Evolutionary conservation across 2,329 filamentous ascomycete species (phyloP), one percentile per base, ranked within the genome.

Genomic region (Neodidymelliopsis sp.): DNA sequence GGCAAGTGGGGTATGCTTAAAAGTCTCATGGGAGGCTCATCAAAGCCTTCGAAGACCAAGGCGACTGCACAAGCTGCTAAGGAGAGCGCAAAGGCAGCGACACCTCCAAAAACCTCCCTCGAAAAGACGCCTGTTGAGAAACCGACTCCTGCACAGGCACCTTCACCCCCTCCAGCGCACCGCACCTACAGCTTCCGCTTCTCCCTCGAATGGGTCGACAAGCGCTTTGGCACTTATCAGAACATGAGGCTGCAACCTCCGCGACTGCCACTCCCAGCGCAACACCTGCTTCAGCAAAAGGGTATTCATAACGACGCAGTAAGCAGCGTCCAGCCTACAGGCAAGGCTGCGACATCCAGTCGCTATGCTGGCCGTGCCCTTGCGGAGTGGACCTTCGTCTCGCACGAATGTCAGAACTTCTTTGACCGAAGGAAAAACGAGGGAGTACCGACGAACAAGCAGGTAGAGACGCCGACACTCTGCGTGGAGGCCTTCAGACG

Each of bases 351-450:
- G 13, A 71, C 63, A 3, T 71, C 70, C 4, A 82, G 81, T 53
- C 80, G 79, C 49, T 87, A 93, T 68, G 78, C 83, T 3, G 90
- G 90, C 2, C 81, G 88, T 15, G 86, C 90, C 0, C 77, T 94
- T 33, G 89, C 89, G 0, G 90, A 94, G 70, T 94, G 90, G 90
- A 79, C 81, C 15, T 76, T 89, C 13, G 82, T 93, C 15, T 84
- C 91, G 12, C 82, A 83, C 46, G 90, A 94, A 69, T 90, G 86
- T 75, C 90, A 92, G 73, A 89, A 85, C 64, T 94, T 93, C 71
- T 84, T 91, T 23, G 89, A 93, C 49, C 80, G 89, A 34, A 81
- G 90, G 44, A 85, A 85, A 40, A 84, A 85, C 35, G 90, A 94
- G 67, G 89, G 89, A 33, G 83, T 91, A 8, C 79, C 83, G 2